phyloP scores from a whole-genome alignment of 345 rosid genomes.

The Camelina laxa region DNA sequence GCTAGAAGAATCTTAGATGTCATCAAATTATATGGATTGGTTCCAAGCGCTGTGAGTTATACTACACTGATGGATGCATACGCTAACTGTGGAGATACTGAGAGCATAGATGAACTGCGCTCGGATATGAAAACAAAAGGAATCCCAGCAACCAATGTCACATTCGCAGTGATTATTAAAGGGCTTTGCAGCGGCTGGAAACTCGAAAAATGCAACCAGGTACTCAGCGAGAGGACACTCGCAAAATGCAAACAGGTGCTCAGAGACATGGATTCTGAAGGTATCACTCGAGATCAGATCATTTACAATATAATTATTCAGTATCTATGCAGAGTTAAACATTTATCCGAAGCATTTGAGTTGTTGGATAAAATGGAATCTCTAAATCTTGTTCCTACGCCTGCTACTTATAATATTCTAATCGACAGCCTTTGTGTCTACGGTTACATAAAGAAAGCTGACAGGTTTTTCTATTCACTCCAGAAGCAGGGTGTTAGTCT shows the following conservation, averaged over 20 bases:
- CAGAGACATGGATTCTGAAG: constrained; percentile 54
- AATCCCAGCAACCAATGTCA: constrained; percentile 56
- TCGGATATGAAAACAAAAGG: constrained; percentile 56
- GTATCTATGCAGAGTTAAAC: constrained; percentile 50
- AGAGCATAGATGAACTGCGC: constrained; percentile 48
- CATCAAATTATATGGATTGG: constrained; percentile 54
- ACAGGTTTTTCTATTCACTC: constrained; percentile 53
- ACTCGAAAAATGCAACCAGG: constrained; percentile 45
- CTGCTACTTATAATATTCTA: constrained; percentile 64
- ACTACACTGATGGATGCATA: constrained; percentile 79
- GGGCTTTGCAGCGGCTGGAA: constrained; percentile 55
- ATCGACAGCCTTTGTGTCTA: constrained; percentile 61
- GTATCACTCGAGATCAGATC: constrained; percentile 65
- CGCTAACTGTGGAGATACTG: constrained; percentile 54
- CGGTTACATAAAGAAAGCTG: constrained; percentile 56
- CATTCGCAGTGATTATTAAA: constrained; percentile 69
- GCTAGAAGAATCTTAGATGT: constrained; percentile 55
- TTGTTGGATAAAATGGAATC: constrained; percentile 52
- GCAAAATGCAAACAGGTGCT: constrained; percentile 53
- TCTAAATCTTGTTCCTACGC: constrained; percentile 55
- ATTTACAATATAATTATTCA: constrained; percentile 66
- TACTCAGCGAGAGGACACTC: constrained; percentile 42
- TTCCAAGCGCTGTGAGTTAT: constrained; percentile 64
- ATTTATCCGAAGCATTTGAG: constrained; percentile 52
- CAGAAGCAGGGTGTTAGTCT: constrained; percentile 44